Conservation (phyloP, 2,329 filamentous ascomycete species). For the Aspergillus bombycis region DNA sequence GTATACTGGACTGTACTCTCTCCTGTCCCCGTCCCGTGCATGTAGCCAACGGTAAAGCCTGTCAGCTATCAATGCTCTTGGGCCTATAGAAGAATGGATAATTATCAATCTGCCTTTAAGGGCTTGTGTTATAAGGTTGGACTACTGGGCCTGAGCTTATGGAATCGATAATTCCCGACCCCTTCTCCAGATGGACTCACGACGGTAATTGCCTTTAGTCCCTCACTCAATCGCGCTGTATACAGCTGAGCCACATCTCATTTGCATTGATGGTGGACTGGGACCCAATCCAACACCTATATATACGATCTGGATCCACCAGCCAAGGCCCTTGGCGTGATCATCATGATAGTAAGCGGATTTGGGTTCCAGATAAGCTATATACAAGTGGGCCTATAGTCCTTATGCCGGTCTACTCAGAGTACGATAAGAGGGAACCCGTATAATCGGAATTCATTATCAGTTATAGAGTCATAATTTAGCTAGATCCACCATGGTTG, state of each 20-base stretch:
- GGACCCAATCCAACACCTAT: no score
- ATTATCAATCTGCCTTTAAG: neutral
- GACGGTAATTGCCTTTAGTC: no score
- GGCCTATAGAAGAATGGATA: accelerated
- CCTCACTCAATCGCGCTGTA: no score
- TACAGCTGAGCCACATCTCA: no score
- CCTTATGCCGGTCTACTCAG: neutral
- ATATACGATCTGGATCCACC: no score
- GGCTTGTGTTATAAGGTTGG: neutral
- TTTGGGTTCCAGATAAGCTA: no score
- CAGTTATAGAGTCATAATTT: neutral
- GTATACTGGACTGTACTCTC: neutral
- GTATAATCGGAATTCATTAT: neutral
- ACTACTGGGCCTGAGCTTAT: no score
- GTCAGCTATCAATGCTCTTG: neutral
- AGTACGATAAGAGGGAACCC: neutral
- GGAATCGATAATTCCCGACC: no score
- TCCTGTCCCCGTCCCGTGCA: neutral
- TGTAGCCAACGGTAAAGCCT: neutral
- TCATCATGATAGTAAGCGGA: no score
- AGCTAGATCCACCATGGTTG: neutral
- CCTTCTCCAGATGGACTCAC: no score
- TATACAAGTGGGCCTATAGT: neutral
- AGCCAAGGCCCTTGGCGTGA: no score
- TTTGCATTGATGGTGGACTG: no score